Percentiles rank a stretch among this genome's conserved stretches.
Conservation (phyloP, 495 filamentous ascomycete genomes). For the Penicillium canariense region DNA sequence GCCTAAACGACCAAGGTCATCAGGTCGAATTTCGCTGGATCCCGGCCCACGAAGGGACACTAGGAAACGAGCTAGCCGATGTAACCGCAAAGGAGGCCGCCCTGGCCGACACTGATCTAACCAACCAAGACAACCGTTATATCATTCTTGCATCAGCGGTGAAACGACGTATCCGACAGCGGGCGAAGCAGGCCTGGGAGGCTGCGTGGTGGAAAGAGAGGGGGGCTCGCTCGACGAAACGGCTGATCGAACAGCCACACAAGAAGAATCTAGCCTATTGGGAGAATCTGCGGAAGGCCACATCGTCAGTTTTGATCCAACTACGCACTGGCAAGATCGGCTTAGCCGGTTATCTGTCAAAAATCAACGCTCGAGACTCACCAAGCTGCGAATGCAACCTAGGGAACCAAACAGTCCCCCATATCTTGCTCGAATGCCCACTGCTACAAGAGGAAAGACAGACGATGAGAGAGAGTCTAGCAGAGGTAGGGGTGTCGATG, state of each 20-base stretch:
- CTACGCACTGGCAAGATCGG: conserved; percentile 32
- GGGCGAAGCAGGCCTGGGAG: too few relatives aligned
- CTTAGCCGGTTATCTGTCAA: conserved; percentile 30
- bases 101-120: conserved; percentile 6
- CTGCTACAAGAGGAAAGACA: conserved; percentile 27
- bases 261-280: too few relatives aligned
- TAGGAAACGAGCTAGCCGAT: conserved; percentile 28
- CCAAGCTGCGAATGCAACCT: conserved; percentile 24
- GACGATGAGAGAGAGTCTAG: too few relatives aligned
- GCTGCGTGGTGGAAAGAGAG: conserved; percentile 4
- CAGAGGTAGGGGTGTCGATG: too few relatives aligned
- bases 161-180: too few relatives aligned
- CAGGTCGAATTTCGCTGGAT: conserved; percentile 17
- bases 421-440: conserved; percentile 33
- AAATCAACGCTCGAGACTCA: conserved; percentile 28
- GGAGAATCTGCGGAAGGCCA: too few relatives aligned
- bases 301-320: conserved; percentile 26
- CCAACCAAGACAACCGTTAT: conserved; percentile 8
- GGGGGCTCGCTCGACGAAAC: conserved; percentile 5
- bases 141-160: too few relatives aligned
- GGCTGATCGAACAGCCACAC: too few relatives aligned
- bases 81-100: conserved; percentile 10
- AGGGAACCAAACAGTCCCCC: conserved; percentile 24
- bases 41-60: conserved; percentile 25
- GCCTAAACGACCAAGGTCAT: background rate